Conservation (phyloP, 441 rosid species). For the Populus hybrid region DNA sequence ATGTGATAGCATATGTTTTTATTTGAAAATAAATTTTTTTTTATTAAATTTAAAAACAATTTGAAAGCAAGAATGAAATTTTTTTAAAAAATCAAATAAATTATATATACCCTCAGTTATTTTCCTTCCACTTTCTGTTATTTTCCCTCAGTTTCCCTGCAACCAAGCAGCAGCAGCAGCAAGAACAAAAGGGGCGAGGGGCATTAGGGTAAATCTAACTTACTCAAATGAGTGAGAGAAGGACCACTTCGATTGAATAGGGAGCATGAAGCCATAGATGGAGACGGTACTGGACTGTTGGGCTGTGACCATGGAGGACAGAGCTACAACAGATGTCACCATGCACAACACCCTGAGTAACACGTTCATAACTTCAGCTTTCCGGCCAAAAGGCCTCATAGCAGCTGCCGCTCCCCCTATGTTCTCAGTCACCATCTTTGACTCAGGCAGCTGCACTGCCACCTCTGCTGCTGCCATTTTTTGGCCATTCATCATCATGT, state of each 20-base stretch:
- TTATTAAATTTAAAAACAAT: too few species aligned
- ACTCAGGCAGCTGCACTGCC: conserved; percentile 33
- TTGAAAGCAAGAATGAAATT: too few species aligned
- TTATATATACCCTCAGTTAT: not conserved
- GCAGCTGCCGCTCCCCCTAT: not conserved
- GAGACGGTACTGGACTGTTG: conserved; percentile 46
- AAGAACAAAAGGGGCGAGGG: not conserved
- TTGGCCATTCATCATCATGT: conserved; percentile 39
- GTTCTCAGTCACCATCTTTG: conserved; percentile 25
- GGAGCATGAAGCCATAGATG: conserved; percentile 61
- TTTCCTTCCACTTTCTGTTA: conserved; percentile 5
- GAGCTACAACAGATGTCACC: conserved; percentile 47
- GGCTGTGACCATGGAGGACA: conserved; percentile 70
- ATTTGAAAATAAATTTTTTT: too few species aligned
- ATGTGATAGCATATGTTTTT: too few species aligned
- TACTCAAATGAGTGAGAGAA: conserved; percentile 70
- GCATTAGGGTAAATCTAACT: conserved; percentile 21
- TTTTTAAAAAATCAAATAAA: not conserved
- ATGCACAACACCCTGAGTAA: conserved; percentile 50
- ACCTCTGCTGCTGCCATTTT: conserved; percentile 32
- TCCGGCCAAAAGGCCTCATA: conserved; percentile 24
- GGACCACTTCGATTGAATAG: conserved; percentile 69
- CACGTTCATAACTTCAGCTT: conserved; percentile 38
- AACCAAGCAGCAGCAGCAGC: conserved; percentile 15
- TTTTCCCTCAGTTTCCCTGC: conserved; percentile 8